A percentile compares a stretch with the other conserved stretches of the same genome.
Conservation (phyloP, 768 basidiomycete species). For the Phanerochaete sordida region DNA sequence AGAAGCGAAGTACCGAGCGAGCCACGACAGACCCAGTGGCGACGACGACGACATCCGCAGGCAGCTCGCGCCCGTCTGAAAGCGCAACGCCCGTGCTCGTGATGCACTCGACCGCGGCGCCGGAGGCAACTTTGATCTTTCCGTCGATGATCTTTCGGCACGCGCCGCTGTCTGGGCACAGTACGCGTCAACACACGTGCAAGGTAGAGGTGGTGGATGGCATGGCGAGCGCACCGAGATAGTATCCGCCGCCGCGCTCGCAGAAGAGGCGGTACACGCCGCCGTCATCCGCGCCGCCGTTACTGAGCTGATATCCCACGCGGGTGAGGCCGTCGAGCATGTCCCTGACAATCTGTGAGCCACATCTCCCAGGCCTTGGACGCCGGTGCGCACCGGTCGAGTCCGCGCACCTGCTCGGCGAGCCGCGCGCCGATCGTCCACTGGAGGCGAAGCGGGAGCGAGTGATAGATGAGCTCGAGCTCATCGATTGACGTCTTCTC, state of each 20-base stretch:
- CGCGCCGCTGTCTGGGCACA: conserved; percentile 47
- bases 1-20: background rate
- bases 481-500: conserved; percentile 19
- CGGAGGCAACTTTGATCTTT: conserved; percentile 68
- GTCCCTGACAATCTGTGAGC: background rate
- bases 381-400: conserved; percentile 16
- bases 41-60: conserved; percentile 26
- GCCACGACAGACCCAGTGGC: conserved; percentile 19
- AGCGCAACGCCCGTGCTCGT: conserved; percentile 21
- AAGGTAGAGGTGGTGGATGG: no score
- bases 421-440: no score
- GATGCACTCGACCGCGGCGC: conserved; percentile 28
- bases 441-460: conserved; percentile 20
- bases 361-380: no score
- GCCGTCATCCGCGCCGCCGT: conserved; percentile 46
- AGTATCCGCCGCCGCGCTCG: conserved; percentile 56
- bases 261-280: conserved; percentile 43
- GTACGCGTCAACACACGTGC: background rate
- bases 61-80: conserved; percentile 18
- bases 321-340: conserved; percentile 44
- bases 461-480: conserved; percentile 21
- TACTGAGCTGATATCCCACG: conserved; percentile 51
- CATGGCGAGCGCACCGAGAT: conserved; percentile 58
- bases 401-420: conserved; percentile 20
- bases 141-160: conserved; percentile 62